Percentiles rank a stretch among this genome's conserved stretches.
Conservation (phyloP, 1,284 basidiomycete genomes). For the Ceratobasidium sp. region DNA sequence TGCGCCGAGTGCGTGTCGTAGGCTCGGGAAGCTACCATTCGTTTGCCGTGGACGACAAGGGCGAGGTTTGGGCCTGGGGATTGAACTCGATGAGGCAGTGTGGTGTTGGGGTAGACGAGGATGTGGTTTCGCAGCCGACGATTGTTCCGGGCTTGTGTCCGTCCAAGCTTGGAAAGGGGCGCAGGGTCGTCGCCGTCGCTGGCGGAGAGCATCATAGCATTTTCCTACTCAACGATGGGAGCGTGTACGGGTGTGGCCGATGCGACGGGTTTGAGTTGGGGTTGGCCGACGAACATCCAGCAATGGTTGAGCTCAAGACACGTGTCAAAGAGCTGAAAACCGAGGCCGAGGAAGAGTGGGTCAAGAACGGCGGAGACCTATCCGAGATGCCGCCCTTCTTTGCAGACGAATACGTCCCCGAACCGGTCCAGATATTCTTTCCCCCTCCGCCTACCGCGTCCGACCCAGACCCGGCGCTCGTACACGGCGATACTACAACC, state of each 20-base stretch:
- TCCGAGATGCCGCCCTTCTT: conserved; percentile 34
- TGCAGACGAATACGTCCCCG: conserved; percentile 55
- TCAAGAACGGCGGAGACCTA: conserved; percentile 30
- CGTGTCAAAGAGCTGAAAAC: conserved; percentile 56
- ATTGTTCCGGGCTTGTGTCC: conserved; percentile 77
- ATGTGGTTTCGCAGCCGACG: conserved; percentile 77
- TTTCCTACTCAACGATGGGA: conserved; percentile 86
- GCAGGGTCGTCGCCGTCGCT: conserved; percentile 76
- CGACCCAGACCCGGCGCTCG: conserved; percentile 58
- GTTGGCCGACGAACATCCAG: conserved; percentile 69
- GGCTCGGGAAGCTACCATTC: conserved; percentile 71
- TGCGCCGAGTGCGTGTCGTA: conserved; percentile 65
- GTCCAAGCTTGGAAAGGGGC: conserved; percentile 71
- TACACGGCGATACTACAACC: conserved; percentile 55
- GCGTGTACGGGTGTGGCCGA: conserved; percentile 86
- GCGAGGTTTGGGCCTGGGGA: conserved; percentile 84
- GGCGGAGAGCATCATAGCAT: conserved; percentile 90
- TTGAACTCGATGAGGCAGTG: conserved; percentile 81
- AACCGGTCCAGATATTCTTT: conserved; percentile 62
- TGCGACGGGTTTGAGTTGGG: conserved; percentile 86
- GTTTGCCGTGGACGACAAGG: conserved; percentile 73
- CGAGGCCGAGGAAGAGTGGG: conserved; percentile 55
- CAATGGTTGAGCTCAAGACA: conserved; percentile 39
- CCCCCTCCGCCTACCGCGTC: conserved; percentile 59
- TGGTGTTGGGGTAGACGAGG: conserved; percentile 67